Base-by-base conservation (phyloP, 371 early-diverging fungal genomes). In the Haplosporangium sp. region DNA sequence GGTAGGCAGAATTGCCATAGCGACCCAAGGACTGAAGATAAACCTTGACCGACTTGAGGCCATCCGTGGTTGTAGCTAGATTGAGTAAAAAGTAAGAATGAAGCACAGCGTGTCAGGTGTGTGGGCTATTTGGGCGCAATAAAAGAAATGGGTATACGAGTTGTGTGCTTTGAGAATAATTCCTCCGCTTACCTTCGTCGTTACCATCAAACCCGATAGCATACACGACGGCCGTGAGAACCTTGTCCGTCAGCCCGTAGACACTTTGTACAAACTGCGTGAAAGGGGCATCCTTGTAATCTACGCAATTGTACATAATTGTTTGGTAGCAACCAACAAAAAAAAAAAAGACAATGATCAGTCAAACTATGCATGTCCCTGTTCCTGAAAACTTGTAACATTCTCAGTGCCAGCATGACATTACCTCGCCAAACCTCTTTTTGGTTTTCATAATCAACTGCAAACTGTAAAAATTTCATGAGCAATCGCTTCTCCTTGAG, bases 21-120 rank as follows among this genome's bases (percentile, higher is more conserved):
- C 95, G 87, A 12, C 98, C 98, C 57, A 97, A 84, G 0, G 97
- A 93, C 45, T 72, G 77, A n/a, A 95, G 82, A 71, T 95, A 95
- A 20, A 76, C 76, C 38, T 89, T 88, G 13, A 93, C 90, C 0
- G 83, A 81, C 37, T 77, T 82, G 18, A 95, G 81, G 0, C 96
- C 96, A 14, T 86, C 84, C 11, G 69, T 65, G 0, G 89, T 88
- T 1, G 86, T 75, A 2, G 86, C 88, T 90, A 54, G 54, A 6
- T 16, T 23, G 10, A 11, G 16, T 52, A 47, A 14, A 23, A 14
- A 46, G 23, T 40, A 43, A 53, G 55, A 20, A 59, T 0, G 13
- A 18, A 8, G n/a, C n/a, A 45, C 11, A 46, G 36, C 2, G 36
- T 14, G 42, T 11, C 20, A 20, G 12, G 16, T 6, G 45, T 11